A percentile compares a stretch with the other conserved stretches of the same genome.
Evolutionary conservation across 257 asterid genomes (phyloP).

Genomic region (Cinchona pubescens): DNA sequence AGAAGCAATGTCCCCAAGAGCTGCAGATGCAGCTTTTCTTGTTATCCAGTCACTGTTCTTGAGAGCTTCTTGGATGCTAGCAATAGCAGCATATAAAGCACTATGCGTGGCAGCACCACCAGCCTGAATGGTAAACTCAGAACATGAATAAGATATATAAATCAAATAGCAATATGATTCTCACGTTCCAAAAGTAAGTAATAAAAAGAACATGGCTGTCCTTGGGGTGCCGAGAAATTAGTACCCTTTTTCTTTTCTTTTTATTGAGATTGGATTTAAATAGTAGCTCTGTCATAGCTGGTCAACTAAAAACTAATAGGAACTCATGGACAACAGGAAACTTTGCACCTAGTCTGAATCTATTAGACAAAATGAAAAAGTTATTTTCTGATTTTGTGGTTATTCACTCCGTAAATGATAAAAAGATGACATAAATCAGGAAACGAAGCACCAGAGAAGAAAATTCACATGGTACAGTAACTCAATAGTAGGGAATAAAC

Average conservation of each 20-base stretch:
- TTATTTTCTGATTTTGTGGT: neutral
- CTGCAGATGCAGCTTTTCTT: conserved; percentile 83
- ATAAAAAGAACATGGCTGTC: neutral
- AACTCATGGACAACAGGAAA: neutral
- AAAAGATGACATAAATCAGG: neutral
- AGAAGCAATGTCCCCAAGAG: conserved; percentile 85
- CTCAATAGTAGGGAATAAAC: conserved; percentile 8
- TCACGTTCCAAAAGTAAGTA: neutral
- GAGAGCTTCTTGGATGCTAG: conserved; percentile 78
- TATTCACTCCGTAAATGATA: neutral
- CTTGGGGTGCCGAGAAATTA: neutral
- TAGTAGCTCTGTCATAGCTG: neutral
- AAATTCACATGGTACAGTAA: neutral
- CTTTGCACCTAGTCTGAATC: neutral
- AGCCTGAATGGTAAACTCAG: conserved; percentile 53
- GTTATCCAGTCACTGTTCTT: conserved; percentile 89
- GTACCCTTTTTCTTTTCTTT: neutral
- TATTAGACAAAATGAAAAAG: neutral
- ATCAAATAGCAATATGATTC: neutral
- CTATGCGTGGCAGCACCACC: conserved; percentile 73
- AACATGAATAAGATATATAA: neutral
- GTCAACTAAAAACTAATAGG: neutral
- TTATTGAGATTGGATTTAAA: neutral
- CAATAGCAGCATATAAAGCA: conserved; percentile 62
- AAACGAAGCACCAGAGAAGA: neutral